Evolutionary conservation across 2,329 filamentous ascomycete species (phyloP).

Genomic region (Ophiobolus disseminans): DNA sequence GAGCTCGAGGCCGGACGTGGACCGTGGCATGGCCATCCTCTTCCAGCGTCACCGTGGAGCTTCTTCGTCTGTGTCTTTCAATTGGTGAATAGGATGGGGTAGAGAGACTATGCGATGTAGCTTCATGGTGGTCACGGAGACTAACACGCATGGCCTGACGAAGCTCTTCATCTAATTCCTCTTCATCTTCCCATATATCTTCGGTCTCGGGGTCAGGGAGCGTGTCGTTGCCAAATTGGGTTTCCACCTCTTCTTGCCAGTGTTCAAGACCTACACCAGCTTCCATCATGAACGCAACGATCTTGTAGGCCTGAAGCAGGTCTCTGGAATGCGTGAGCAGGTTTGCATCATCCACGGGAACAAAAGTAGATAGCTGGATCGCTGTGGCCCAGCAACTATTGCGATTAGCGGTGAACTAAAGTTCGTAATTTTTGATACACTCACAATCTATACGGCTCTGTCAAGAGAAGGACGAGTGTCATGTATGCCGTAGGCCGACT

Average conservation of each 20-base stretch:
- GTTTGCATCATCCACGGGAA: background rate
- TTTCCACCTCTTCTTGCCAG: constrained; percentile 16
- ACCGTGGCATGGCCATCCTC: background rate
- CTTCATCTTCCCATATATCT: background rate
- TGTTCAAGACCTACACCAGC: constrained; percentile 8
- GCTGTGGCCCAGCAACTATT: constrained; percentile 29
- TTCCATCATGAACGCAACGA: constrained; percentile 5
- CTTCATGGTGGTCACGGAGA: background rate
- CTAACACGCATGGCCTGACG: background rate
- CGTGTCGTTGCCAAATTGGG: background rate
- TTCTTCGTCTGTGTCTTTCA: background rate
- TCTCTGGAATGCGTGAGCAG: constrained; percentile 5
- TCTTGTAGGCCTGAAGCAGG: constrained; percentile 18
- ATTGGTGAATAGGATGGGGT: background rate
- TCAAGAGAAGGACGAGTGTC: constrained; percentile 23
- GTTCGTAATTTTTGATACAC: background rate
- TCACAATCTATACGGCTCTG: constrained; percentile 19
- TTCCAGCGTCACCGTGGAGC: background rate
- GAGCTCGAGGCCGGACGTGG: background rate
- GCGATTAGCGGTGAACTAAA: constrained; percentile 1
- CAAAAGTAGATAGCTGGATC: constrained; percentile 17
- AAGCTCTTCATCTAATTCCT: background rate
- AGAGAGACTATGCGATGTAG: background rate
- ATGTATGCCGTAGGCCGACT: constrained; percentile 18
- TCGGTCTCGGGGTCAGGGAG: background rate